Base-by-base conservation (phyloP, 306 rosid species). In the Rubus idaeus region DNA sequence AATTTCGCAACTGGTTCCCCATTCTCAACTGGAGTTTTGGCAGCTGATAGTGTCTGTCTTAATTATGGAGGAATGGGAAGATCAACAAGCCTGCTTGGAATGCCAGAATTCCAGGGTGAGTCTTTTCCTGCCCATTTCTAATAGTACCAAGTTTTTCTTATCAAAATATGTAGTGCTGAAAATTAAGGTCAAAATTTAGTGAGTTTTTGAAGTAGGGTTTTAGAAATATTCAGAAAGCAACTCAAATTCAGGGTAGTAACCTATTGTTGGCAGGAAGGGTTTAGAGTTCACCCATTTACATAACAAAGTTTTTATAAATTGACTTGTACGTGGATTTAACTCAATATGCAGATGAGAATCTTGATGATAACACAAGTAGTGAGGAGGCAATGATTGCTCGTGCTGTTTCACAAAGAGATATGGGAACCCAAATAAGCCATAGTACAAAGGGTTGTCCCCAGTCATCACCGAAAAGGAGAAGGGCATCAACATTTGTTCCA, bases 391-490 rank as follows among this genome's bases (percentile, higher is more conserved):
- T 30, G 75, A 78, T 49, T 73, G 84, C 88, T 35, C 69, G 79
- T 5, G 71, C 65, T 42, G 80, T 84, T 77, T 84, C 88, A 6
- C 88, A 77, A 50, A 70, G 89, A 55, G 90, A 94, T 56, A 81
- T 81, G 86, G 93, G 83, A 13, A 94, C 94, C n/a, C 96, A 94
- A 84, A 89, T 91, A 92, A 89, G 88, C 70, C 71, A 39, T 6
- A 65, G 40, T 0, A 16, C 87, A 2, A 87, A 83, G 70, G 83
- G 79, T 10, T 77, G 87, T 56, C 80, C 73, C 18, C 44, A 72
- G 11, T 84, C 86, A 64, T 79, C 89, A 20, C 75, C 78, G 6
- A 79, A 51, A 47, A 76, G 81, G 75, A 82, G 82, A 67, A 63
- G 68, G 68, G 50, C 70, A 35, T 77, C 88, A 30, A 0, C 35